Conservation (phyloP, 148 eudicot genomes). For the Rhododendron mucronatum region DNA sequence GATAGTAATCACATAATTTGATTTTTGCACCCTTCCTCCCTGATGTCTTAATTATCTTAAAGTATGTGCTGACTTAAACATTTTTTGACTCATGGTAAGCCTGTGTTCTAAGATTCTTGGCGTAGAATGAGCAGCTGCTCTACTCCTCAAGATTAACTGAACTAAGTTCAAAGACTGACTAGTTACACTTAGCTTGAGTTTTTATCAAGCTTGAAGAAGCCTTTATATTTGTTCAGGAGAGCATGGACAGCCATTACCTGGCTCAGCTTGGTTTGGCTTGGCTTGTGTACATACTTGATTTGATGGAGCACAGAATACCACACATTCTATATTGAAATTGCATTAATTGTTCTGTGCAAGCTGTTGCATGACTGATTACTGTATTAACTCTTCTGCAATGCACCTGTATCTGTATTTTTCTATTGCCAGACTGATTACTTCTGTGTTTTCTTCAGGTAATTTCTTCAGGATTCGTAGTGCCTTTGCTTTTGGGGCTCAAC, state of each 20-base stretch:
- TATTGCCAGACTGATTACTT: background rate
- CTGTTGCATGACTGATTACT: background rate
- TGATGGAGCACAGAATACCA: background rate
- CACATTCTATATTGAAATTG: background rate
- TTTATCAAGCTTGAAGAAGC: constrained; percentile 3
- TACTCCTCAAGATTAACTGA: background rate
- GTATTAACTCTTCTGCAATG: background rate
- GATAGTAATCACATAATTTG: background rate
- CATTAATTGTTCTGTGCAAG: background rate
- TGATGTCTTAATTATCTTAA: background rate
- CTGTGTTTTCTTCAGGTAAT: constrained; percentile 40
- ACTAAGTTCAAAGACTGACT: background rate
- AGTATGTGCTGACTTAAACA: background rate
- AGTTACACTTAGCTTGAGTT: background rate
- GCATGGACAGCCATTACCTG: background rate
- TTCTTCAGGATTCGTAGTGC: constrained; percentile 69
- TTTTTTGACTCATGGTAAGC: background rate
- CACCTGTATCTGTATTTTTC: background rate
- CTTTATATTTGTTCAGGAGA: background rate
- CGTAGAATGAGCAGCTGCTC: background rate
- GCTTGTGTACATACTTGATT: background rate
- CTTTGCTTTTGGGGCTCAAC: constrained; percentile 50
- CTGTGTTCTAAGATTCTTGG: background rate
- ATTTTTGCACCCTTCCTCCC: background rate
- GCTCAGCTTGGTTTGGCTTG: background rate